phyloP scores from a whole-genome alignment of 495 filamentous ascomycete species.

The Lophiostoma macrostomum region DNA sequence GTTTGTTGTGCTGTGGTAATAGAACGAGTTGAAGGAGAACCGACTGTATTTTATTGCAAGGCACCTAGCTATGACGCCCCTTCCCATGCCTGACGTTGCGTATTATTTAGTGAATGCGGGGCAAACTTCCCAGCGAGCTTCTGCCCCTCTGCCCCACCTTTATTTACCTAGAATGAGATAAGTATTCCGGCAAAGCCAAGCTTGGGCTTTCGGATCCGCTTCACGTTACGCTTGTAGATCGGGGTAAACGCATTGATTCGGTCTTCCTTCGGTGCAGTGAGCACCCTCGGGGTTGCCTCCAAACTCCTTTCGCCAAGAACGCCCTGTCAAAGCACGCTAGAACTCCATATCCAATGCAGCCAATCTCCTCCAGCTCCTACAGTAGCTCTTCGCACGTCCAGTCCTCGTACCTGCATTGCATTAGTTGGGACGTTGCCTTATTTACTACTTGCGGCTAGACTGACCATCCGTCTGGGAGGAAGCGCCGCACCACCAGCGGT shows the following conservation, averaged over 20 bases:
- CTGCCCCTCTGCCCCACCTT: constrained; percentile 14
- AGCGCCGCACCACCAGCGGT: constrained; percentile 87
- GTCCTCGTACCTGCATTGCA: constrained; percentile 80
- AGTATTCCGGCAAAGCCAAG: constrained; percentile 15
- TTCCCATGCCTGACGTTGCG: constrained; percentile 13
- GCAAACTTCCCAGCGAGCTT: constrained; percentile 17
- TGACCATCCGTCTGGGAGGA: constrained; percentile 95
- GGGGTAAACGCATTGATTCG: constrained; percentile 1
- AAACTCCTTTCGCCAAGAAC: constrained; percentile 13
- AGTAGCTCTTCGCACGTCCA: constrained; percentile 97
- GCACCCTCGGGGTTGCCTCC: not conserved
- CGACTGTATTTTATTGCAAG: not conserved
- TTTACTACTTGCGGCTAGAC: constrained; percentile 38
- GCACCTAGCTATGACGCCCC: constrained; percentile 9
- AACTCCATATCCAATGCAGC: constrained; percentile 30
- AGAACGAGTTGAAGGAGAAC: not conserved
- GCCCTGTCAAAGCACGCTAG: constrained; percentile 10
- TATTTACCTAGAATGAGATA: constrained; percentile 31
- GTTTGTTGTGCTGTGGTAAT: too few relatives aligned
- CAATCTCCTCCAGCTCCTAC: not conserved
- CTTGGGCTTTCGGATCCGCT: constrained; percentile 4
- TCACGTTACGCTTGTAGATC: not conserved
- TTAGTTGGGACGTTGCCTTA: constrained; percentile 8
- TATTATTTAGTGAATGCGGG: constrained; percentile 25
- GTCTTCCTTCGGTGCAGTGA: constrained; percentile 11